These are phyloP conservation scores for Plectosphaerella plurivora DNA, from an alignment of 2,329 filamentous ascomycete genomes.

Conservation along the genomic window DNA sequence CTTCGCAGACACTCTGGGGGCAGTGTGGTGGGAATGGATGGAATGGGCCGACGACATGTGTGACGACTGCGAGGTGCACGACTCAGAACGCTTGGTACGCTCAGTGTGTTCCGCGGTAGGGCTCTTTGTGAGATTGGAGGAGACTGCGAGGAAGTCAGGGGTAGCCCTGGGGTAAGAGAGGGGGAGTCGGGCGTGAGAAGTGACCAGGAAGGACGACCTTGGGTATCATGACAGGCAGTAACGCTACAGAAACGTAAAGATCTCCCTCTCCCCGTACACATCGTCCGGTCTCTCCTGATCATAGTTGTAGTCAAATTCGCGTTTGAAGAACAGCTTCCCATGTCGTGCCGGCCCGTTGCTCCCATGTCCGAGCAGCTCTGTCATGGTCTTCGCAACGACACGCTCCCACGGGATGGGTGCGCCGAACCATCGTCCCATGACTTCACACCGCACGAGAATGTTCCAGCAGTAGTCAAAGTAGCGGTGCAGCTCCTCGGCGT, in stretches of 20 bases:
- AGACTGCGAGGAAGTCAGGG: too few relatives aligned
- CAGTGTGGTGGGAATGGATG: background rate
- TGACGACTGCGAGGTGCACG: background rate
- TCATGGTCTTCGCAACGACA: background rate
- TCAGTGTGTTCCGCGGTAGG: background rate
- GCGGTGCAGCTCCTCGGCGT: slow-evolving; percentile 15
- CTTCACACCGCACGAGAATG: slow-evolving; percentile 17
- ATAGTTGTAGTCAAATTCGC: background rate
- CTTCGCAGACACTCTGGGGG: background rate
- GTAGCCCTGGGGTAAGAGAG: too few relatives aligned
- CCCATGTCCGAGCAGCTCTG: background rate
- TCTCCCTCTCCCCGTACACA: background rate
- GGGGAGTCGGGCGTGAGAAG: too few relatives aligned
- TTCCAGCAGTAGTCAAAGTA: slow-evolving; percentile 22
- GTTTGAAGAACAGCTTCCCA: background rate
- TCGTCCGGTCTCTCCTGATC: background rate
- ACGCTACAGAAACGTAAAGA: background rate
- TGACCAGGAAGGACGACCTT: too few relatives aligned
- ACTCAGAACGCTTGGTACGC: background rate
- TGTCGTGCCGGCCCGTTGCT: background rate
- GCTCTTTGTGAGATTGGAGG: too few relatives aligned
- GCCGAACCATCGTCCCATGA: slow-evolving; percentile 2
- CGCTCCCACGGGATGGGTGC: background rate
- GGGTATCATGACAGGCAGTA: too few relatives aligned
- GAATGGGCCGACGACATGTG: background rate